These are phyloP conservation scores for Penicillium parvum DNA, from an alignment of 495 filamentous ascomycete species.

Conservation along the genomic window DNA sequence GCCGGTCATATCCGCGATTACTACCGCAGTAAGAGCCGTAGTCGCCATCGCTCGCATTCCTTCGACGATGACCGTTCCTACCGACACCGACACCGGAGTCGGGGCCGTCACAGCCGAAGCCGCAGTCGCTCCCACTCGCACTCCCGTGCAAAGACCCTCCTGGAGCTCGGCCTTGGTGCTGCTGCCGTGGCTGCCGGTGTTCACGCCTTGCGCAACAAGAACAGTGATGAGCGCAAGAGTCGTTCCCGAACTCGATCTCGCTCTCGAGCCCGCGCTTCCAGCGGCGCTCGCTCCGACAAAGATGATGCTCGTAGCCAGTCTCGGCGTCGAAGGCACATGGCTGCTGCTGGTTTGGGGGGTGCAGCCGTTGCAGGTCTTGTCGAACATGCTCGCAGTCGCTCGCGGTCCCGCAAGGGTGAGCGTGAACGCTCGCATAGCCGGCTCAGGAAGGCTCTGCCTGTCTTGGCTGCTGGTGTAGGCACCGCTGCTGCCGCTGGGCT, in stretches of 20 bases:
- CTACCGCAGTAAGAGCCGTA: conserved; percentile 62
- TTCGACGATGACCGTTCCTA: conserved; percentile 48
- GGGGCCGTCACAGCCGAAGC: conserved; percentile 36
- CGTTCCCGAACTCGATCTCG: conserved; percentile 55
- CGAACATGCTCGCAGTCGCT: conserved; percentile 69
- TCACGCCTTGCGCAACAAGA: conserved; percentile 65
- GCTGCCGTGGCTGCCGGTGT: conserved; percentile 78
- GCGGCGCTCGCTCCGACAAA: conserved; percentile 27
- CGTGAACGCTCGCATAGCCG: conserved; percentile 56
- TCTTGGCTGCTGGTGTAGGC: conserved; percentile 71
- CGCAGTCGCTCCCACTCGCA: conserved; percentile 55
- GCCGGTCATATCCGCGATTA: conserved; percentile 67
- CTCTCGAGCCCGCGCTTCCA: conserved; percentile 46
- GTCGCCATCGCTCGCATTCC: conserved; percentile 44
- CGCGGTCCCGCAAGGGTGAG: conserved; percentile 51
- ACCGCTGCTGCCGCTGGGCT: conserved; percentile 75
- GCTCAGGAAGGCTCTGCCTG: conserved; percentile 55
- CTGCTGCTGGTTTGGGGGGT: conserved; percentile 72
- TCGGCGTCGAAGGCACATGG: conserved; percentile 63
- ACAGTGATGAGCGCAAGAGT: conserved; percentile 64
- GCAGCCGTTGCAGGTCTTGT: conserved; percentile 74
- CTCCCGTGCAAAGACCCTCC: conserved; percentile 55
- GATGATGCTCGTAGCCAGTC: conserved; percentile 47
- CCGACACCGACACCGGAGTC: conserved; percentile 32
- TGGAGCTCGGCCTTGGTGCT: conserved; percentile 72